These are phyloP conservation scores for Lyophyllum semitale DNA, from an alignment of 768 basidiomycete genomes.

Conservation along the genomic window DNA sequence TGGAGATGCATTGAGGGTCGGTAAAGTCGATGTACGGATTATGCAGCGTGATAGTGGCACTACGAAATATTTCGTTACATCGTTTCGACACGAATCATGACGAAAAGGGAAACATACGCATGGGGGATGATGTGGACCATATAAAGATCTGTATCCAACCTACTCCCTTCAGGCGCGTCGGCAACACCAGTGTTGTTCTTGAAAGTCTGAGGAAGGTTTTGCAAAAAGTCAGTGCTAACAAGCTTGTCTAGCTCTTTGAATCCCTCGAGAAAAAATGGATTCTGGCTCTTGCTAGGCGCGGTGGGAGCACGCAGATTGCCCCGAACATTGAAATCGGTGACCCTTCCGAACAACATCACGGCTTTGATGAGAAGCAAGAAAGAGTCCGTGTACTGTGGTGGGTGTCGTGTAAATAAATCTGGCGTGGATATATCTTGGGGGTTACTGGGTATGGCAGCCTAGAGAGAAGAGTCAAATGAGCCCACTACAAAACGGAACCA, in stretches of 20 bases:
- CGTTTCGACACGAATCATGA: conserved; percentile 8
- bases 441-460: conserved; percentile 68
- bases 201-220: conserved; percentile 67
- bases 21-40: conserved; percentile 81
- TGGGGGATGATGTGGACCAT: conserved; percentile 87
- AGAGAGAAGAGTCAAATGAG: background rate
- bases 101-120: conserved; percentile 60
- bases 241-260: conserved; percentile 74
- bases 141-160: conserved; percentile 80
- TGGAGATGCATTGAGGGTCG: conserved; percentile 65
- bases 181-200: conserved; percentile 65
- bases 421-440: conserved; percentile 70
- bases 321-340: conserved; percentile 84
- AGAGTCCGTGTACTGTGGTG: conserved; percentile 78
- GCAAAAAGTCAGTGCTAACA: conserved; percentile 66
- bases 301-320: conserved; percentile 68
- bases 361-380: conserved; percentile 82
- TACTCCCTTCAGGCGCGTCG: conserved; percentile 57
- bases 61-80: conserved; percentile 28
- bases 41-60: conserved; percentile 87
- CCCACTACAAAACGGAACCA: background rate
- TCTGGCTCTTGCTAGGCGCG: conserved; percentile 69
- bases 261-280: conserved; percentile 66
- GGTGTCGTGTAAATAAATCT: conserved; percentile 71
- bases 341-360: conserved; percentile 81